Base-by-base conservation (phyloP, 352 stramenopile species). In the Thraustochytrium striatum region DNA sequence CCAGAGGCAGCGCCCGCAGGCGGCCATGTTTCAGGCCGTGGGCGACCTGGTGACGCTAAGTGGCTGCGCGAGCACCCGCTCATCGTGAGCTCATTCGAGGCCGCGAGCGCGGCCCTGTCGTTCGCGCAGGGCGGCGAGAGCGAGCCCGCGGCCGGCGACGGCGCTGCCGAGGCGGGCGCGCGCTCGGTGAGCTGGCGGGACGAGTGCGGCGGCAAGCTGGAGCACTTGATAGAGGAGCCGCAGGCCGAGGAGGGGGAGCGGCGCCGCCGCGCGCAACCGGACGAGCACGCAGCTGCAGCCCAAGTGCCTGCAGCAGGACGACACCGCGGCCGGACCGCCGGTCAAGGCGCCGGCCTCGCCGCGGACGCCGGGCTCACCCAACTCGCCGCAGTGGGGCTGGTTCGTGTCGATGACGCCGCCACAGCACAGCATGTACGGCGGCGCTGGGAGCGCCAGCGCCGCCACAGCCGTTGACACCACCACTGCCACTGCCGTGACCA, bases 41-140 rank as follows among this genome's bases (percentile, higher is more conserved):
- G 65, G 65, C 52, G 65, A 75, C 65, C 39, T 75, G 19, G 65
- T 75, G 35, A 75, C 65, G 43, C 52, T 75, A 75, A 75, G 39
- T 75, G 65, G 65, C 33, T 75, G 19, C 65, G 65, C 65, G 65
- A 75, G 52, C 65, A 75, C 50, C 65, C 65, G 32, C 52, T 75
- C n/a, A 43, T 75, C 41, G 33, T 43, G 16, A 16, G 41, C 16
- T 30, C 41, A 11, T 30, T 25, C 41, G 65, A 39, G 25, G 65
- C 65, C 7, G 65, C 65, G 21, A 38, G 30, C 21, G 65, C 65
- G 35, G 65, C 65, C 41, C 61, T 61, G 28, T 62, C 65, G 43
- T 9, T 62, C 19, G 65, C 65, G 50, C 11, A n/a, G 13, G 61
- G n/a, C 0, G 9, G 33, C 13, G 16, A 13, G 61, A 9, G 16